Percentiles rank a stretch among this genome's conserved stretches.
Conservation (phyloP, 768 basidiomycete genomes). For the Xerocomellus dryophilus region DNA sequence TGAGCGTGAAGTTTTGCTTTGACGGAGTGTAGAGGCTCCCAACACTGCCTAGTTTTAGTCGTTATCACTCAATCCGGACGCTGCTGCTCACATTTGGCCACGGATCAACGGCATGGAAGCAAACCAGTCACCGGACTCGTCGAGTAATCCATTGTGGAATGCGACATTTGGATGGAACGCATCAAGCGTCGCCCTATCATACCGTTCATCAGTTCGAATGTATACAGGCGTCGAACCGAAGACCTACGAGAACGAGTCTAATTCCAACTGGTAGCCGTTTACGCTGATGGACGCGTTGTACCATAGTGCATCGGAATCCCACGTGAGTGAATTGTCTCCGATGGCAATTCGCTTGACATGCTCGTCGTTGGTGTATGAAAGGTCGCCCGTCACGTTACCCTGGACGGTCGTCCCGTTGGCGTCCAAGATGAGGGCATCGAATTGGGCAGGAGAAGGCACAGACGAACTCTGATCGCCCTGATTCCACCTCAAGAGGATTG, state of each 20-base stretch:
- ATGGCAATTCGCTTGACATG: slow-evolving; percentile 7
- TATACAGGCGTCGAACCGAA: background rate
- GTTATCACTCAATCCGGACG: background rate
- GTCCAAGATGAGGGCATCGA: slow-evolving; percentile 5
- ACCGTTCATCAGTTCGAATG: background rate
- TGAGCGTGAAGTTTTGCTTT: background rate
- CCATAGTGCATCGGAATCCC: slow-evolving; percentile 12
- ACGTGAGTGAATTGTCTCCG: slow-evolving; percentile 9
- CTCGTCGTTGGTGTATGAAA: background rate
- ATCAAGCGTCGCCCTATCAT: slow-evolving; percentile 10
- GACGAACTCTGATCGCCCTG: slow-evolving; percentile 7
- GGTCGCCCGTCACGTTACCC: background rate
- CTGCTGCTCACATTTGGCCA: slow-evolving; percentile 9
- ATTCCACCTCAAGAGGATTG: slow-evolving; percentile 14
- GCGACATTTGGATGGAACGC: slow-evolving; percentile 15
- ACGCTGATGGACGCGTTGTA: slow-evolving; percentile 12
- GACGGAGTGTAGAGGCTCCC: slow-evolving; percentile 7
- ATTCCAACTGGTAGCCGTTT: slow-evolving; percentile 5
- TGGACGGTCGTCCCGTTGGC: slow-evolving; percentile 11
- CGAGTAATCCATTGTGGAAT: slow-evolving; percentile 12
- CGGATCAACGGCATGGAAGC: slow-evolving; percentile 15
- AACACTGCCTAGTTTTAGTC: background rate
- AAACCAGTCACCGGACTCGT: slow-evolving; percentile 5
- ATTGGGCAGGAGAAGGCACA: background rate
- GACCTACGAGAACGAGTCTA: slow-evolving; percentile 14